These are phyloP conservation scores for Trichothecium sympodiale DNA, from an alignment of 2,329 filamentous ascomycete genomes.

Conservation along the genomic window DNA sequence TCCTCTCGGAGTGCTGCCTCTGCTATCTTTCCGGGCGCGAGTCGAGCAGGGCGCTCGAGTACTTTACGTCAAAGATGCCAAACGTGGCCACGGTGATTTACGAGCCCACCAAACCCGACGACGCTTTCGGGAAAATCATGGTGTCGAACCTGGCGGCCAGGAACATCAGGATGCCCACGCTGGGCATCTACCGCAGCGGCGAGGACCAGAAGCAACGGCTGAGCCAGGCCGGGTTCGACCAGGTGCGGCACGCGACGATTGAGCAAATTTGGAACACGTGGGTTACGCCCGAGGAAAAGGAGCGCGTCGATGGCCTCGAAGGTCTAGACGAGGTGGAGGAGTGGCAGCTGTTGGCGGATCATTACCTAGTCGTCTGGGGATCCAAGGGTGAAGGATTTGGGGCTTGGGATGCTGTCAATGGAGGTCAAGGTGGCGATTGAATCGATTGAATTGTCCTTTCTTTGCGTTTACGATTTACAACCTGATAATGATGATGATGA, in stretches of 20 bases:
- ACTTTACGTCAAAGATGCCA: slow-evolving; percentile 45
- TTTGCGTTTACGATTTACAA: not conserved
- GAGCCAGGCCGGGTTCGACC: slow-evolving; percentile 50
- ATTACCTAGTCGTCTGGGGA: slow-evolving; percentile 88
- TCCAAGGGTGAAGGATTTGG: slow-evolving; percentile 38
- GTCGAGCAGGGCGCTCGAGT: slow-evolving; percentile 52
- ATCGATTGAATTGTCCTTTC: not conserved
- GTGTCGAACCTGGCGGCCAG: slow-evolving; percentile 75
- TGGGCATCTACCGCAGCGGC: slow-evolving; percentile 60
- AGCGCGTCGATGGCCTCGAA: slow-evolving; percentile 67
- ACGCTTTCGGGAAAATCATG: slow-evolving; percentile 89
- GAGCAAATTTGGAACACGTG: slow-evolving; percentile 64
- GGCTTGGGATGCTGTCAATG: slow-evolving; percentile 8
- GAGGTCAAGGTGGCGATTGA: not conserved
- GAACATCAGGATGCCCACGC: slow-evolving; percentile 73
- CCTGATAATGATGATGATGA: not conserved
- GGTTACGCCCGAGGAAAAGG: slow-evolving; percentile 61
- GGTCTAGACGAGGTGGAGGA: slow-evolving; percentile 94
- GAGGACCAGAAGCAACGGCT: slow-evolving; percentile 59
- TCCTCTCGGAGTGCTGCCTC: slow-evolving; percentile 92
- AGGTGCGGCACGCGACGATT: slow-evolving; percentile 31
- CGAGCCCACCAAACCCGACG: slow-evolving; percentile 75
- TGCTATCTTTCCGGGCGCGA: slow-evolving; percentile 67
- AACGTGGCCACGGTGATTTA: slow-evolving; percentile 61
- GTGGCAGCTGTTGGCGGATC: slow-evolving; percentile 73